These are phyloP conservation scores for Diaporthe eres DNA, from an alignment of 2,329 filamentous ascomycete genomes.

Conservation along the genomic window DNA sequence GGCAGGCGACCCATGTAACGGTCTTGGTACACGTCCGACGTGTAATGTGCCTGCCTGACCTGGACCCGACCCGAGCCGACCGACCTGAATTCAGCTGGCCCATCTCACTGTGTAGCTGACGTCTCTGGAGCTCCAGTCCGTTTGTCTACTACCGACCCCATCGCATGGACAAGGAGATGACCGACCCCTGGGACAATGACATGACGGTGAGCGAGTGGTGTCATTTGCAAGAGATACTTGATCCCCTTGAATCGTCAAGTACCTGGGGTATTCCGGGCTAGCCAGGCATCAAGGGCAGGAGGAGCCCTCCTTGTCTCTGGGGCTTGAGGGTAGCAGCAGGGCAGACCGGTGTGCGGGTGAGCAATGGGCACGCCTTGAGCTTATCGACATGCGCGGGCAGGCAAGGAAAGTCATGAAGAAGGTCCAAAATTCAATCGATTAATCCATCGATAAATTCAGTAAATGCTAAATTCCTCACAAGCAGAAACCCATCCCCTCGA, in stretches of 20 bases:
- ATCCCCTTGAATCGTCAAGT: not conserved
- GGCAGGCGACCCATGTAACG: constrained; percentile 17
- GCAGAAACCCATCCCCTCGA: not conserved
- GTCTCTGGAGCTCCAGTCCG: not conserved
- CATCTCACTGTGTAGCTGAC: not conserved
- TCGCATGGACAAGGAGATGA: not conserved
- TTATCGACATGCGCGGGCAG: constrained; percentile 21
- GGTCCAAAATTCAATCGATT: not conserved
- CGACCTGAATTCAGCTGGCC: not conserved
- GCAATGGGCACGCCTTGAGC: constrained; percentile 17
- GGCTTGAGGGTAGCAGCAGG: not conserved
- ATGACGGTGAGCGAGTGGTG: not conserved
- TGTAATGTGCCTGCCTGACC: not conserved
- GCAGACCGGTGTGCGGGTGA: constrained; percentile 21
- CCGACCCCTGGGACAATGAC: not conserved
- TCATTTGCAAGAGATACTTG: constrained; percentile 12
- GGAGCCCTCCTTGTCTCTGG: not conserved
- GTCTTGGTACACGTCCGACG: not conserved
- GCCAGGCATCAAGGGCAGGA: not conserved
- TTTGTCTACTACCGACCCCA: not conserved
- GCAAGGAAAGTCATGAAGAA: not conserved
- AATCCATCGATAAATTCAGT: constrained; percentile 14
- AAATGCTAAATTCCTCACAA: constrained; percentile 4
- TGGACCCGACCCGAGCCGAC: constrained; percentile 12
- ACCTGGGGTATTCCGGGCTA: constrained; percentile 3